These are phyloP conservation scores for Vitis amurensis DNA, from an alignment of 164 flowering plant genomes.

Conservation along the genomic window DNA sequence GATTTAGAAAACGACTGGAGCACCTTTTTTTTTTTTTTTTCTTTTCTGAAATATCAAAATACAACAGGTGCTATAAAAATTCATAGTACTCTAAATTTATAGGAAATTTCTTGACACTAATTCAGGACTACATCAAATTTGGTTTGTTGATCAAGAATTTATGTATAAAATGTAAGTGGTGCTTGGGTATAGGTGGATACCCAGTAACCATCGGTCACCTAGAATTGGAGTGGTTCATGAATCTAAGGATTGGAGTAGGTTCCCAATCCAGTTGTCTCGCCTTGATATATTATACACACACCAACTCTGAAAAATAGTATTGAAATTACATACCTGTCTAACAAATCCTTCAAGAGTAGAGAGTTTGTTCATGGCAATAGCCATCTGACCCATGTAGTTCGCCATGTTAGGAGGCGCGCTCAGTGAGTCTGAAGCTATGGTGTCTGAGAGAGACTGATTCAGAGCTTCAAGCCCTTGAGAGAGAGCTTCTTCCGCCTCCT, in stretches of 20 bases:
- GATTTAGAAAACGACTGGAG: no score
- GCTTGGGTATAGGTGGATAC: neutral
- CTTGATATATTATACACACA: neutral
- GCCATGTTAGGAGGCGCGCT: slow-evolving; percentile 71
- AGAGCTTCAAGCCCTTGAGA: slow-evolving; percentile 85
- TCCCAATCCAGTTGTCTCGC: slow-evolving; percentile 8
- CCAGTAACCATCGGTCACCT: slow-evolving; percentile 11
- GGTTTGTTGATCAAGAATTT: no score
- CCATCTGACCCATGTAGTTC: slow-evolving; percentile 96
- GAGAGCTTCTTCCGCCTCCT: slow-evolving; percentile 90
- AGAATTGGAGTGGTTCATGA: slow-evolving; percentile 24
- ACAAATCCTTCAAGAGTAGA: slow-evolving; percentile 86
- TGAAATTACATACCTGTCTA: slow-evolving; percentile 61
- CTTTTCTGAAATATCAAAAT: no score
- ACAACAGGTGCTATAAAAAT: no score
- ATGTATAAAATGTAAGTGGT: no score
- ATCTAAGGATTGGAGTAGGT: slow-evolving; percentile 26
- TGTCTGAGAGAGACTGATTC: slow-evolving; percentile 75
- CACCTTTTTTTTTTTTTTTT: no score
- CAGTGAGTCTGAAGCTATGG: slow-evolving; percentile 73
- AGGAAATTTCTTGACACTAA: no score
- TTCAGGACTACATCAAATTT: no score
- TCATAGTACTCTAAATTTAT: no score
- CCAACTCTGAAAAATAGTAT: neutral
- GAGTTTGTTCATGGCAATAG: slow-evolving; percentile 89